Percentiles rank a stretch among this genome's conserved stretches.
These are phyloP conservation scores for Sideroxylon spinosum DNA, from an alignment of 179 eudicot genomes.

Conservation along the genomic window DNA sequence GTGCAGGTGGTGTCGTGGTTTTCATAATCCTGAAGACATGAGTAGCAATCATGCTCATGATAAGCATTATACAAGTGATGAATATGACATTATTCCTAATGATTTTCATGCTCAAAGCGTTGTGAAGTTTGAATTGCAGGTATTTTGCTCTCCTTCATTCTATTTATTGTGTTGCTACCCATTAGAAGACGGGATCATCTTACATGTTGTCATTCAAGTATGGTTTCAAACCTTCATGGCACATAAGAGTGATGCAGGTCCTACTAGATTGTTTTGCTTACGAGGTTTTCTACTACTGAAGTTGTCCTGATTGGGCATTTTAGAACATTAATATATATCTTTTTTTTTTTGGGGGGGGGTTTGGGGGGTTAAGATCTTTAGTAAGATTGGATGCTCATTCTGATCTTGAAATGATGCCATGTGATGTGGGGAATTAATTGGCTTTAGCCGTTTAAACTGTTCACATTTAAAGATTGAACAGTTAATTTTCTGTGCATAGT, in stretches of 20 bases:
- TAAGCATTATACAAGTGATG: constrained; percentile 17
- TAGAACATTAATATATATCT: neutral
- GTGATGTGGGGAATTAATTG: neutral
- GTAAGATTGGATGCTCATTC: neutral
- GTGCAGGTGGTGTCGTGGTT: constrained; percentile 39
- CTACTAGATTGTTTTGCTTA: neutral
- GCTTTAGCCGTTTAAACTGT: neutral
- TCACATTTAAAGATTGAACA: neutral
- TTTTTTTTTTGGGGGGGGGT: neutral
- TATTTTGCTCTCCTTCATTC: constrained; percentile 15
- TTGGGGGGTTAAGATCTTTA: neutral
- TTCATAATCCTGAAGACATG: constrained; percentile 21
- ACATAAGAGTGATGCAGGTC: neutral
- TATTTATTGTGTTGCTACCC: neutral
- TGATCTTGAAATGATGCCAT: neutral
- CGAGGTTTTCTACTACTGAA: constrained; percentile 4
- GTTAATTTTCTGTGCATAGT: neutral
- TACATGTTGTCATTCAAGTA: neutral
- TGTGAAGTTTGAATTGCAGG: constrained; percentile 51
- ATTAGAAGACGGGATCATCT: neutral
- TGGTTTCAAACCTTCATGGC: neutral
- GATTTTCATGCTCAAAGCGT: constrained; percentile 18
- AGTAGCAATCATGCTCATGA: constrained; percentile 18
- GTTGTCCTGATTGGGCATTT: neutral
- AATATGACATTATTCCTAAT: constrained; percentile 12